These are phyloP conservation scores for Davidsoniella neocaledoniae DNA, from an alignment of 2,329 filamentous ascomycete genomes.

Conservation along the genomic window DNA sequence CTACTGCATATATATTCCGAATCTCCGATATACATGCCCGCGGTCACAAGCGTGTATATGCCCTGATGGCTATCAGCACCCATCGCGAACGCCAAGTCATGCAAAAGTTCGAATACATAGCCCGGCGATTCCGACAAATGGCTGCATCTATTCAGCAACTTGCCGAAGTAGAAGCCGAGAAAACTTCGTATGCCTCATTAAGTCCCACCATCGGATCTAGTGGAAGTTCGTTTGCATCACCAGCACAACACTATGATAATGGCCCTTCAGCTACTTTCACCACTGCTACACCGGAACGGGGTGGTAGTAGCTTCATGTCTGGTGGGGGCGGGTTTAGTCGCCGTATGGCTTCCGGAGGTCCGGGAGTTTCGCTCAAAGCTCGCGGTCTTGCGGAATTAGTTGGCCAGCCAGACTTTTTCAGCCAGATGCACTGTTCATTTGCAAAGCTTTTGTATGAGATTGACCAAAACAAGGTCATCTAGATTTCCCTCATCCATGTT, in stretches of 20 bases:
- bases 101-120: slow-evolving; percentile 47
- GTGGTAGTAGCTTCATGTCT: slow-evolving; percentile 38
- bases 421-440: slow-evolving; percentile 47
- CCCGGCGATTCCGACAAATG: slow-evolving; percentile 44
- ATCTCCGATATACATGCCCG: slow-evolving; percentile 51
- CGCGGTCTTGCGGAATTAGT: slow-evolving; percentile 49
- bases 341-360: slow-evolving; percentile 39
- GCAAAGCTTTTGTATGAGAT: slow-evolving; percentile 45
- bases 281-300: neutral
- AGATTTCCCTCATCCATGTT: neutral
- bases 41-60: slow-evolving; percentile 52
- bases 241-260: slow-evolving; percentile 19
- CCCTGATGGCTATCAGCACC: slow-evolving; percentile 47
- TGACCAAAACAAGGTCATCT: slow-evolving; percentile 17
- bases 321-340: slow-evolving; percentile 36
- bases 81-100: slow-evolving; percentile 48
- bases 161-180: slow-evolving; percentile 46
- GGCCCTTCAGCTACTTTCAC: neutral
- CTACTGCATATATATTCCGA: slow-evolving; percentile 53
- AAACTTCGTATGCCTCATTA: slow-evolving; percentile 24
- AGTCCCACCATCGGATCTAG: slow-evolving; percentile 22
- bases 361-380: slow-evolving; percentile 38
- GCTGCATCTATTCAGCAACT: slow-evolving; percentile 49
- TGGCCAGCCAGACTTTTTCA: slow-evolving; percentile 50
- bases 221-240: slow-evolving; percentile 17